These are phyloP conservation scores for Lachancea meyersii DNA, from an alignment of 805 yeast species.

Conservation along the genomic window DNA sequence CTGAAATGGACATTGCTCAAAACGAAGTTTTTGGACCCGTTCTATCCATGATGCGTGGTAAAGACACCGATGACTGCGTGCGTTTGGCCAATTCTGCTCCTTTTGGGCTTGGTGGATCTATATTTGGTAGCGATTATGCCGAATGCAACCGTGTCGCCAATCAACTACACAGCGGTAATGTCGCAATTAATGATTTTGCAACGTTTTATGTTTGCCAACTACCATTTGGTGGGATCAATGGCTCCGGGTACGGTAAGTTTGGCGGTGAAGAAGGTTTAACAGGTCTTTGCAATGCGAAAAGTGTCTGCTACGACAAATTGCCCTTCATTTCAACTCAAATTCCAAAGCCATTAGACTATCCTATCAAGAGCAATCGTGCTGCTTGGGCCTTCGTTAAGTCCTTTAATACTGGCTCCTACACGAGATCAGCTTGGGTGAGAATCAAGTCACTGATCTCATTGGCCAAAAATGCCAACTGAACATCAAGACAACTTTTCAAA, in stretches of 20 bases:
- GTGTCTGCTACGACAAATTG: constrained; percentile 78
- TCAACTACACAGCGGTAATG: constrained; percentile 73
- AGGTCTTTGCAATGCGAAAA: constrained; percentile 81
- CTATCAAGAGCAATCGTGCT: constrained; percentile 67
- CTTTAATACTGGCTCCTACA: constrained; percentile 80
- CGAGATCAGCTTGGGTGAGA: constrained; percentile 64
- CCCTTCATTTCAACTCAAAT: constrained; percentile 75
- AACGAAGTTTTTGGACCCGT: constrained; percentile 96
- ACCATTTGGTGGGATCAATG: constrained; percentile 93
- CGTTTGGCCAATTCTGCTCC: constrained; percentile 74
- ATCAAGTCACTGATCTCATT: constrained; percentile 47
- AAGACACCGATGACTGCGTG: constrained; percentile 59
- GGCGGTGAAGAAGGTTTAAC: constrained; percentile 96
- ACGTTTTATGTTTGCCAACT: constrained; percentile 91
- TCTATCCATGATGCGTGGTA: constrained; percentile 70
- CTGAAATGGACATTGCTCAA: constrained; percentile 71
- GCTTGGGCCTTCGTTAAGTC: constrained; percentile 88
- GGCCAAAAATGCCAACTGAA: constrained; percentile 38
- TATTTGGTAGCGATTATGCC: constrained; percentile 62
- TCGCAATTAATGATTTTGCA: constrained; percentile 96
- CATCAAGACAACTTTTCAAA: background rate
- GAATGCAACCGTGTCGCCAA: constrained; percentile 60
- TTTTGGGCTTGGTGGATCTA: constrained; percentile 88
- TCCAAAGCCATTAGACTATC: constrained; percentile 88
- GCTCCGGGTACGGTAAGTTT: constrained; percentile 95